Percentiles rank a stretch among this genome's conserved stretches.
phyloP scores from a whole-genome alignment of 208 protist species.

The Acanthamoeba triangularis region DNA sequence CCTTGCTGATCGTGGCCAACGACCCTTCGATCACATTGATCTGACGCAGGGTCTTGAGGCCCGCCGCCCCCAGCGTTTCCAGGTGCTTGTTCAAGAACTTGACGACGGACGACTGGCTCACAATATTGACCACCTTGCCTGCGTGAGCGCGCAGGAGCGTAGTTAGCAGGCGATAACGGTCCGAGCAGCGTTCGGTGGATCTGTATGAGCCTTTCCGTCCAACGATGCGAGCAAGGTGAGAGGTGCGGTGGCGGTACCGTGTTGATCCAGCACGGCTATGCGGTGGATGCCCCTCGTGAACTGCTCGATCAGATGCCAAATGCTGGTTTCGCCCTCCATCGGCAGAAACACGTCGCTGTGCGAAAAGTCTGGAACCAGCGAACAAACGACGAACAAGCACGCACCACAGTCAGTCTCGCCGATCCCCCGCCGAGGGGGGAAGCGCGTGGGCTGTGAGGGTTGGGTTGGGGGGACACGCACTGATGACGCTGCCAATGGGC shows the following conservation, averaged over 20 bases:
- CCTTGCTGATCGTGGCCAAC: not conserved
- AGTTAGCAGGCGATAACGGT: too few relatives aligned
- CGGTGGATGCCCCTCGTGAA: slow-evolving; percentile 62
- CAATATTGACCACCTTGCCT: slow-evolving; percentile 55
- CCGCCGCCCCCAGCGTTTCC: not conserved
- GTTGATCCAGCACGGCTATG: slow-evolving; percentile 42
- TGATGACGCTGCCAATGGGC: not conserved
- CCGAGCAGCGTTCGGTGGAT: too few relatives aligned
- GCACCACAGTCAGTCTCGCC: not conserved
- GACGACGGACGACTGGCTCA: slow-evolving; percentile 64
- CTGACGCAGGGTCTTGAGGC: slow-evolving; percentile 27
- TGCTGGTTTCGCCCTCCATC: slow-evolving; percentile 4
- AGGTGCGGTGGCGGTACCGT: not conserved
- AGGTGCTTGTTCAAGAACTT: slow-evolving; percentile 25
- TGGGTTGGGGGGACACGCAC: not conserved
- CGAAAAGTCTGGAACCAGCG: slow-evolving; percentile 20
- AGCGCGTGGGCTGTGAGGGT: not conserved
- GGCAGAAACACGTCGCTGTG: slow-evolving; percentile 65
- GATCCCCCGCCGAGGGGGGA: not conserved
- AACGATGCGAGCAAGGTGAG: not conserved
- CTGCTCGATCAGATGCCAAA: slow-evolving; percentile 1
- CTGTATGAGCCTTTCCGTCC: not conserved
- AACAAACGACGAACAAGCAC: not conserved
- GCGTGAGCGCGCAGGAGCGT: too few relatives aligned
- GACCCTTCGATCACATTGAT: not conserved